Evolutionary conservation across 345 rosid species (phyloP).

Genomic region (Camelina hispida): DNA sequence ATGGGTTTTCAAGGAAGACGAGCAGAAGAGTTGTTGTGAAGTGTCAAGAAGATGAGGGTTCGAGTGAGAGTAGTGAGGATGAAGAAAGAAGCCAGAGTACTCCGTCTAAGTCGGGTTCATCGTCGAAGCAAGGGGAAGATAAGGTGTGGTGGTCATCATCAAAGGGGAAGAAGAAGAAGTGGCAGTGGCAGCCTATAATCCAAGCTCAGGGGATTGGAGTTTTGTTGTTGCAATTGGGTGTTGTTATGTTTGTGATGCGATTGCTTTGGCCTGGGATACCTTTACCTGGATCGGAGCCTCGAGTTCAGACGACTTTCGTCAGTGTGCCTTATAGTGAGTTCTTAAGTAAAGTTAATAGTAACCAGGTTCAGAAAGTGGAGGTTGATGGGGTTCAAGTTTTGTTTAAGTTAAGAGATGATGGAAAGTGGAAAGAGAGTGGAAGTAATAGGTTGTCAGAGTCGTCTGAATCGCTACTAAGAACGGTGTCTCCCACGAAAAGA

Average conservation of each 20-base stretch:
- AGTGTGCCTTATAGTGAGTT: conserved; percentile 92
- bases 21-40: conserved; percentile 51
- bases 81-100: conserved; percentile 48
- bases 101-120: conserved; percentile 42
- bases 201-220: conserved; percentile 82
- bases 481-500: conserved; percentile 62
- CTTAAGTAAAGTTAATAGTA: conserved; percentile 64
- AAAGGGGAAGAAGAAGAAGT: conserved; percentile 60
- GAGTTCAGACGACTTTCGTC: conserved; percentile 61
- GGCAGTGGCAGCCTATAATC: conserved; percentile 84
- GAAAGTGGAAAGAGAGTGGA: conserved; percentile 51
- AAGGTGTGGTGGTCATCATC: conserved; percentile 63
- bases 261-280: conserved; percentile 88
- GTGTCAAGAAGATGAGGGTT: conserved; percentile 70
- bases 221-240: conserved; percentile 74
- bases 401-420: conserved; percentile 79
- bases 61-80: conserved; percentile 50
- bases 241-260: conserved; percentile 82
- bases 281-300: conserved; percentile 82
- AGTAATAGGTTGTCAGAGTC: conserved; percentile 61
- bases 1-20: conserved; percentile 45
- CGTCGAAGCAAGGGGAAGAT: conserved; percentile 55
- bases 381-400: conserved; percentile 84
- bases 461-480: conserved; percentile 61
- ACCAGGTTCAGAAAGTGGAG: conserved; percentile 86